Evolutionary conservation across 306 rosid species (phyloP), one percentile per base, ranked within the genome.

Genomic region (Ammopiptanthus mongolicus): DNA sequence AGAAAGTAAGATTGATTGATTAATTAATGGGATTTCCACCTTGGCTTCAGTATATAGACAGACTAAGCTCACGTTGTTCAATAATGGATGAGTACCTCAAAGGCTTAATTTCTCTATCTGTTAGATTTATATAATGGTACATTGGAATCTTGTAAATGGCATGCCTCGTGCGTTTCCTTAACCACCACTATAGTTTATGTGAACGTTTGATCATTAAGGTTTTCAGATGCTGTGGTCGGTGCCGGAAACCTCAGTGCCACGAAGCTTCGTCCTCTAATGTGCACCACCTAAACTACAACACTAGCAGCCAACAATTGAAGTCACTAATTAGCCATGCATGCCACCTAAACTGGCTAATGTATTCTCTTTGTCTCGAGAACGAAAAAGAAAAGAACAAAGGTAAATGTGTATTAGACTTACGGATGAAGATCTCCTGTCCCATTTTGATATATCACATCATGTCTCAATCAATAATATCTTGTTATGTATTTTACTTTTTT

Each of bases 11-110:
- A 65, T 9, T 55, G 41, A n/a, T 36, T 37, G 53, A 55, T 56
- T 37, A 58, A 71, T 51, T 69, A 78, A 79, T 21, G 6, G 81
- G 67, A 67, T 47, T 87, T 80, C 82, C 88, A 78, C 88, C 81
- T 89, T 83, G 96, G 91, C 86, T 76, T 86, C 74, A 84, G 87
- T 55, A 89, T 82, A 78, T 75, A 79, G 91, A 89, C 95, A 87
- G 93, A 74, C 58, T 87, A 76, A 82, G 78, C 73, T 80, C 96
- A 88, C 89, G 90, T 90, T 89, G 81, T 82, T 82, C 88, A 78
- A 88, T 83, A 80, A 86, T 86, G 81, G 66, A 66, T 79, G 65
- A 33, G 52, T 14, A 73, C 71, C 18, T 66, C 58, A 52, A 74
- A 34, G 11, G 4, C 8, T 36, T 25, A 21, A 23, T 75, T 60